phyloP scores from a whole-genome alignment of 148 eudicot species.

The Pharnaceum exiguum region DNA sequence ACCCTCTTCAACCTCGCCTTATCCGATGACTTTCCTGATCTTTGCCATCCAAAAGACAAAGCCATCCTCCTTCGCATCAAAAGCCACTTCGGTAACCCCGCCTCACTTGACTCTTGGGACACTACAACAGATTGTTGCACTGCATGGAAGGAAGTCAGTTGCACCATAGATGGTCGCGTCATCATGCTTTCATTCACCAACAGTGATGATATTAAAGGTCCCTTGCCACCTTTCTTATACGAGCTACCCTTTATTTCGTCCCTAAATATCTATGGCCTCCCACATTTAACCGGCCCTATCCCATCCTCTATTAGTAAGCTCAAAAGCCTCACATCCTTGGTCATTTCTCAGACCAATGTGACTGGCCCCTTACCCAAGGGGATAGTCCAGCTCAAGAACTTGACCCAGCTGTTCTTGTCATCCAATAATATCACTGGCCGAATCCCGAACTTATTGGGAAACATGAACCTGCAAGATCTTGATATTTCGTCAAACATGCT shows the following conservation, averaged over 20 bases:
- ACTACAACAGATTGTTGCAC: constrained; percentile 31
- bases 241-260: constrained; percentile 28
- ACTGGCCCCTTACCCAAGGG: constrained; percentile 36
- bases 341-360: constrained; percentile 22
- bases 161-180: constrained; percentile 16
- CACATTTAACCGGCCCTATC: constrained; percentile 37
- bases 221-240: constrained; percentile 30
- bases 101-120: constrained; percentile 33
- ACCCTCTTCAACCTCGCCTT: no score
- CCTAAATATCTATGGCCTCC: constrained; percentile 15
- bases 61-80: constrained; percentile 39
- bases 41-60: constrained; percentile 39
- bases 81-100: constrained; percentile 21
- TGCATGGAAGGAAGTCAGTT: constrained; percentile 28
- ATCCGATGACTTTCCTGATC: constrained; percentile 1
- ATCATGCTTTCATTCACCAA: constrained; percentile 10
- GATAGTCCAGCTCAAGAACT: constrained; percentile 21
- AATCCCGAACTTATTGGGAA: constrained; percentile 26
- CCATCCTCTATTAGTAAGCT: constrained; percentile 30
- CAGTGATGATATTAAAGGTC: constrained; percentile 16
- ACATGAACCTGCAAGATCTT: no score
- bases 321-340: constrained; percentile 15
- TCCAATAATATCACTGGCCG: constrained; percentile 34
- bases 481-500: constrained; percentile 24
- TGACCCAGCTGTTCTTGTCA: constrained; percentile 27